Base-by-base conservation (phyloP, 2,329 filamentous ascomycete genomes). In the Stagonosporopsis tanaceti region DNA sequence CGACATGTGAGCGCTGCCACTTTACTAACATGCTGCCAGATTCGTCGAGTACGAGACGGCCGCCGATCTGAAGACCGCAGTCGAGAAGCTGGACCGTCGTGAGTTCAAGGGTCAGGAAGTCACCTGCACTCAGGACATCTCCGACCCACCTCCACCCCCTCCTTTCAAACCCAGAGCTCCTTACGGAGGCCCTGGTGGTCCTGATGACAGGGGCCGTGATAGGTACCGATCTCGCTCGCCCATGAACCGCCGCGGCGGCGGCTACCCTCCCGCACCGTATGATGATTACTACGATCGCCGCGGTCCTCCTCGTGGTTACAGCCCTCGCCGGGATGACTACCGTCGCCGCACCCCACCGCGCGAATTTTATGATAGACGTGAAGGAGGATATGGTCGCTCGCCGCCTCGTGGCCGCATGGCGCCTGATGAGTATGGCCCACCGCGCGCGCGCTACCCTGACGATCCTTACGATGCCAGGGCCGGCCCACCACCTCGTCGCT, bases 1-100 rank as follows among this genome's bases (percentile, higher is more conserved):
- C 53, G 20, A 24, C 15, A 6, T 39, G 20, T 8, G 8, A 25
- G 20, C 4, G 22, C 15, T 22, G 22, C 34, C 27, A 3, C 2
- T 4, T 51, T 37, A 53, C 65, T 68, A 50, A 68, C 34, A 65
- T 74, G 4, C n/a, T 7, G 9, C 28, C 50, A 97, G 94, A 72
- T 98, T 97, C 77, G 94, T 99, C 75, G 95, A 99, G 77, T 99
- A 97, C 73, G 95, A 99, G 80, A 96, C 92, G 61, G 90, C 90
- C 57, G 89, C 87, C 66, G 95, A 99, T 73, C 82, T 99, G 58
- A 92, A 91, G 76, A 89, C 89, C 59, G 95, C 95, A 51, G 92
- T 98, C 55, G 93, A 97, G 77, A 97, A 97, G 80, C 90, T 99
- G 62, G 93, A 98, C 77, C 88, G 88, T 65, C 89, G 88, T 75